Conservation (phyloP, 768 basidiomycete species). For the Lactarius vividus region DNA sequence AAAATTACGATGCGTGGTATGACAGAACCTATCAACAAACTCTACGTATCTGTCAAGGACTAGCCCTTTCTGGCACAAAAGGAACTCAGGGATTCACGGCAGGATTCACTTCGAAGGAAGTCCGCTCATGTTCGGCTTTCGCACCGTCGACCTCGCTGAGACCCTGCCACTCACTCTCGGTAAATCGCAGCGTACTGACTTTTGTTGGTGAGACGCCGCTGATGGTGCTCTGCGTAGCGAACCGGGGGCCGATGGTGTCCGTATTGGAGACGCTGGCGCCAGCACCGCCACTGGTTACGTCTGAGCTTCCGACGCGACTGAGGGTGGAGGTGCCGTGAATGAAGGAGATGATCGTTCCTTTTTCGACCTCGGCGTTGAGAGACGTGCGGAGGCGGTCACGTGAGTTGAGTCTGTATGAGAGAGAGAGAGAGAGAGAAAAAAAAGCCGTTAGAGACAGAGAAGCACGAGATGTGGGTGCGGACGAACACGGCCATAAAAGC, state of each 20-base stretch:
- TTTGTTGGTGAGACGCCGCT: background rate
- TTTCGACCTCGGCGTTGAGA: background rate
- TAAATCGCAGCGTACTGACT: background rate
- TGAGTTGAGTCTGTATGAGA: conserved; percentile 5
- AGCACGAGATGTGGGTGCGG: background rate
- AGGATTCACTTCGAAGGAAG: background rate
- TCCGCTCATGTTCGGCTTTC: background rate
- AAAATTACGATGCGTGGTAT: background rate
- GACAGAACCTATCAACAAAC: background rate
- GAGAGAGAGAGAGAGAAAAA: background rate
- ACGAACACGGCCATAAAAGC: conserved; percentile 9
- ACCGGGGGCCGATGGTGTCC: background rate
- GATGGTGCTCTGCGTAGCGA: background rate
- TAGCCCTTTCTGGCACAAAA: background rate
- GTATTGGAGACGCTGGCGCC: background rate
- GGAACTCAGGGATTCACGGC: background rate
- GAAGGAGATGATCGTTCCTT: background rate
- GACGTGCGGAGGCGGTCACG: conserved; percentile 7
- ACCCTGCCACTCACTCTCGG: background rate
- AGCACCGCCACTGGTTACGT: background rate
- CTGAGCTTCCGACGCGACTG: background rate
- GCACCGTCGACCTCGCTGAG: background rate
- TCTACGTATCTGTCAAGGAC: background rate
- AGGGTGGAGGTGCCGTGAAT: background rate
- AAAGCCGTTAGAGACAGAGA: background rate